These are phyloP conservation scores for Ichthyophthirius multifiliis DNA, from an alignment of 169 alveolate species.

Conservation along the genomic window DNA sequence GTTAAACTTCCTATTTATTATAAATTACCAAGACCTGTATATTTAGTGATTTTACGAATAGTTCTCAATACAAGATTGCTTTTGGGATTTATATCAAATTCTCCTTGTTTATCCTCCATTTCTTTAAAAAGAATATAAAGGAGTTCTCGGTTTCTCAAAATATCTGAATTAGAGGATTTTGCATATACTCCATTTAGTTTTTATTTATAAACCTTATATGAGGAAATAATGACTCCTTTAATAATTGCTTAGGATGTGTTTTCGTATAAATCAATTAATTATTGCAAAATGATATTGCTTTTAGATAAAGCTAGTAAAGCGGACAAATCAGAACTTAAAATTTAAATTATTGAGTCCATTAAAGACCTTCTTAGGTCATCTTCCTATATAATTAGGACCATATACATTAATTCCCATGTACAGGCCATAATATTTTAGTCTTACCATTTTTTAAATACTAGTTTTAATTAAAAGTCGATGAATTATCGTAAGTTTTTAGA, in stretches of 20 bases:
- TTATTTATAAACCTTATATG: constrained; percentile 20
- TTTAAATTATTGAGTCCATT: constrained; percentile 26
- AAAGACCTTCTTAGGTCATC: constrained; percentile 39
- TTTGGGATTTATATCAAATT: neutral
- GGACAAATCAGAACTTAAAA: constrained; percentile 31
- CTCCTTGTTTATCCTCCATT: constrained; percentile 29
- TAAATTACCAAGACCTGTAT: constrained; percentile 32
- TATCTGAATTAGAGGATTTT: constrained; percentile 21
- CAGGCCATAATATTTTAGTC: constrained; percentile 44
- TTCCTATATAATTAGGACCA: constrained; percentile 19
- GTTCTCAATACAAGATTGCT: constrained; percentile 12
- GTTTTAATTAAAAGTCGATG: constrained; percentile 8
- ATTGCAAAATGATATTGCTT: constrained; percentile 2
- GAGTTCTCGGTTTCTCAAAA: constrained; percentile 25
- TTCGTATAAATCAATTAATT: constrained; percentile 17
- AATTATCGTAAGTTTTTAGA: constrained; percentile 14
- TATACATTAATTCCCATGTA: constrained; percentile 42
- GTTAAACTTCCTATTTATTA: constrained; percentile 30
- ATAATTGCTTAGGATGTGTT: neutral
- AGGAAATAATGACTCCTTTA: neutral
- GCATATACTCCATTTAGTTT: constrained; percentile 2
- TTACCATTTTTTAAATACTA: constrained; percentile 34
- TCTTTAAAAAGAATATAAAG: constrained; percentile 20
- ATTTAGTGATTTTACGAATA: constrained; percentile 23
- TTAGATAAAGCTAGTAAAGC: constrained; percentile 16